phyloP scores from a whole-genome alignment of 371 early-diverging fungal genomes.

The Mortierella sp. region DNA sequence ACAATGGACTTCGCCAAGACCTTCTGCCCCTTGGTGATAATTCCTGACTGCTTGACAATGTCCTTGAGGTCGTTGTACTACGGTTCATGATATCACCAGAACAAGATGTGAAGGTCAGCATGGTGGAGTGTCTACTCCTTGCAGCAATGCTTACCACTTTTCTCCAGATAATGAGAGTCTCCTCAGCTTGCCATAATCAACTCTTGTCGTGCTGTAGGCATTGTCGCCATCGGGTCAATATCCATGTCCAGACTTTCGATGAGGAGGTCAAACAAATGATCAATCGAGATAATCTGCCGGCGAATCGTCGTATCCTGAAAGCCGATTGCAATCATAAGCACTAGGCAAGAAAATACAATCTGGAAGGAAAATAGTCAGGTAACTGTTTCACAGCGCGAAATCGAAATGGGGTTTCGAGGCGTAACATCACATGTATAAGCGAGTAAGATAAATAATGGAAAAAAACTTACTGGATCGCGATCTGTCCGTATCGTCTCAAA shows the following conservation, averaged over 20 bases:
- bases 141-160: not conserved
- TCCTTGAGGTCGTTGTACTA: conserved; percentile 50
- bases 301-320: conserved; percentile 8
- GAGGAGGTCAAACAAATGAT: conserved; percentile 21
- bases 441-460: not conserved
- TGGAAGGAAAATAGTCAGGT: not conserved
- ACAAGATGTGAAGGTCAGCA: not conserved
- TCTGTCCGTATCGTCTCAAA: conserved; percentile 31
- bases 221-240: conserved; percentile 39
- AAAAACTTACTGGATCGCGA: conserved; percentile 32
- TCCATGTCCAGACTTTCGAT: conserved; percentile 24
- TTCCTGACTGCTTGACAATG: conserved; percentile 34
- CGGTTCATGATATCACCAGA: not conserved
- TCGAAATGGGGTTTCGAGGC: not conserved
- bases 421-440: not conserved
- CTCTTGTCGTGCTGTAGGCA: conserved; percentile 32
- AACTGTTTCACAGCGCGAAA: not conserved
- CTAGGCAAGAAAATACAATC: conserved; percentile 40
- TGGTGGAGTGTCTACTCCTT: not conserved
- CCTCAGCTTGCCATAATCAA: conserved; percentile 20
- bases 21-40: conserved; percentile 47
- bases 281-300: conserved; percentile 14
- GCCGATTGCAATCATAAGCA: conserved; percentile 37
- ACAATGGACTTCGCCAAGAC: conserved; percentile 38
- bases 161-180: not conserved